Evolutionary conservation across 148 eudicot genomes (phyloP).

Genomic region (Vaccinium corymbosum): DNA sequence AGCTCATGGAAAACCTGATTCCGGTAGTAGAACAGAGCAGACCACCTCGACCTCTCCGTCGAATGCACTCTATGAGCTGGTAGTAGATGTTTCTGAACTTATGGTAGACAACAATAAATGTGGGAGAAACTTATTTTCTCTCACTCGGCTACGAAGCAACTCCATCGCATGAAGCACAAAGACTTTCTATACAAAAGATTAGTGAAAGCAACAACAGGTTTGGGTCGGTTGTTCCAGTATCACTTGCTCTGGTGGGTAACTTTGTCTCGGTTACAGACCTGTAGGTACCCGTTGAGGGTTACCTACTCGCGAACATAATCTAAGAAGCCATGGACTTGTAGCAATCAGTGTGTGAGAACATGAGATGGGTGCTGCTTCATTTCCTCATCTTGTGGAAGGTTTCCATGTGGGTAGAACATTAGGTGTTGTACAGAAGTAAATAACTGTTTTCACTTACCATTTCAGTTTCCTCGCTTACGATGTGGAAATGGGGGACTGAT

Average conservation of each 20-base stretch:
- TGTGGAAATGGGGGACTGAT: background rate
- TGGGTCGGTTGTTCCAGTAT: background rate
- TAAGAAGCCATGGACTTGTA: background rate
- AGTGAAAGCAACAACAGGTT: background rate
- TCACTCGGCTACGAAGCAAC: background rate
- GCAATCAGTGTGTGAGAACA: background rate
- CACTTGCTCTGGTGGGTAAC: background rate
- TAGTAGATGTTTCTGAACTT: background rate
- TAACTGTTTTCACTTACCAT: background rate
- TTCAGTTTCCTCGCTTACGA: background rate
- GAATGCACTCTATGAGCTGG: constrained; percentile 18
- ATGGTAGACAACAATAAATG: background rate
- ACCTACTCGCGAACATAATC: background rate
- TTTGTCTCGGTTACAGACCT: background rate
- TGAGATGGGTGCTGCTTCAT: constrained; percentile 6
- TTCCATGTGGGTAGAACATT: background rate
- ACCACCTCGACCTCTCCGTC: constrained; percentile 22
- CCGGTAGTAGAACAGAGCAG: constrained; percentile 22
- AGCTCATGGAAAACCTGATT: constrained; percentile 24
- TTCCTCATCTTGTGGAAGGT: constrained; percentile 14
- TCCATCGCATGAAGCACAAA: background rate
- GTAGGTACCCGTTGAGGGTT: background rate
- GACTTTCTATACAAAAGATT: background rate
- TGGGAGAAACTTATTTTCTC: background rate
- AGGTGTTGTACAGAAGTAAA: constrained; percentile 7